Conservation (phyloP, 225 moss, liverwort and hornwort genomes). For the Pleurozium schreberi region DNA sequence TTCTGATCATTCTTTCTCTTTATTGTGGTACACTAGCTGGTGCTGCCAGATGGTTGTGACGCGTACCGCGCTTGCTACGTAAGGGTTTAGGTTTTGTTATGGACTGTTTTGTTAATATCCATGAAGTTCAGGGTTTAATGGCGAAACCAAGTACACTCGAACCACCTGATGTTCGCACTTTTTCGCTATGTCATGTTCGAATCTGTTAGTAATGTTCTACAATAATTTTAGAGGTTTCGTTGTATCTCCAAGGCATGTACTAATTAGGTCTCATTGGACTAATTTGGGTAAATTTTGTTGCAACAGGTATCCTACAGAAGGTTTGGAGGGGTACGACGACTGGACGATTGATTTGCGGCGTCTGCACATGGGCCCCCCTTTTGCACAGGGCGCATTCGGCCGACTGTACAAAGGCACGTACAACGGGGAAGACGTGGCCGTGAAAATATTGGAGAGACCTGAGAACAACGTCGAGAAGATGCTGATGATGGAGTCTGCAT, state of each 20-base stretch:
- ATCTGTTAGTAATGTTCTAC: neutral
- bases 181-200: neutral
- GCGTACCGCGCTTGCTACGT: neutral
- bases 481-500: conserved; percentile 84
- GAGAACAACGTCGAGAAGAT: conserved; percentile 85
- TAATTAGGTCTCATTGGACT: too few relatives aligned
- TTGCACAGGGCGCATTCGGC: conserved; percentile 96
- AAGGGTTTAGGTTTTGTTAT: neutral
- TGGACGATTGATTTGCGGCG: conserved; percentile 94
- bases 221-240: neutral
- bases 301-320: conserved; percentile 69
- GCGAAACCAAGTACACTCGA: neutral
- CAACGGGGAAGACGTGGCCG: conserved; percentile 86
- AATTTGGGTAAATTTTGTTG: neutral
- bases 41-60: neutral
- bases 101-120: neutral
- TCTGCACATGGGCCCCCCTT: conserved; percentile 79
- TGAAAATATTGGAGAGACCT: conserved; percentile 95
- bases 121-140: neutral
- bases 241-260: neutral
- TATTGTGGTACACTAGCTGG: neutral
- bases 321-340: conserved; percentile 90
- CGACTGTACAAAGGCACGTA: conserved; percentile 92
- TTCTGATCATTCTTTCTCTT: neutral
- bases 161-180: neutral